These are phyloP conservation scores for Fusarium buharicum DNA, from an alignment of 2,329 filamentous ascomycete genomes.

Conservation along the genomic window DNA sequence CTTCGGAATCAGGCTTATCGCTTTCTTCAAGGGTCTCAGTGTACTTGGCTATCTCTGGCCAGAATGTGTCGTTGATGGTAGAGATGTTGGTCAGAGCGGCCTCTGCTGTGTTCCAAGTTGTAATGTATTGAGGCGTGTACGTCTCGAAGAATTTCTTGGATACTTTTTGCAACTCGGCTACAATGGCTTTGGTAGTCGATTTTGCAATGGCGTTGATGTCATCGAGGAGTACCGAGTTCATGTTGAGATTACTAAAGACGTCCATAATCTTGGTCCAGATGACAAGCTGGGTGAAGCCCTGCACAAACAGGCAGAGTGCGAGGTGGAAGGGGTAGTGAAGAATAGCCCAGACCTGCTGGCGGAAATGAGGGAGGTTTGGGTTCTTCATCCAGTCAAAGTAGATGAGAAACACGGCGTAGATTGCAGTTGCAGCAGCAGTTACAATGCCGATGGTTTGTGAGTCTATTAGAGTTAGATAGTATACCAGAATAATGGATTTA, in stretches of 20 bases:
- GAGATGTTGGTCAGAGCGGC: constrained; percentile 46
- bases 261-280: constrained; percentile 57
- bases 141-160: constrained; percentile 40
- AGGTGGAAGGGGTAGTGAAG: constrained; percentile 73
- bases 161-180: constrained; percentile 27
- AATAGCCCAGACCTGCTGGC: constrained; percentile 68
- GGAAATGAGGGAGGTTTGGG: constrained; percentile 64
- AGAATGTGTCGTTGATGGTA: constrained; percentile 44
- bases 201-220: constrained; percentile 21
- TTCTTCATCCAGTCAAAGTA: constrained; percentile 73
- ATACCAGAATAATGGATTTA: neutral
- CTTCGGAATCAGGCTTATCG: constrained; percentile 5
- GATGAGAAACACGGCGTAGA: constrained; percentile 59
- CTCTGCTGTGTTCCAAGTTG: constrained; percentile 34
- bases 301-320: constrained; percentile 70
- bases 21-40: constrained; percentile 5
- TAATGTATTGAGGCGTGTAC: constrained; percentile 44
- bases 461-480: constrained; percentile 44
- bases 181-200: constrained; percentile 36
- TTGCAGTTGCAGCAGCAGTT: constrained; percentile 52
- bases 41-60: constrained; percentile 35
- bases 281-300: constrained; percentile 69
- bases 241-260: constrained; percentile 37
- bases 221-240: constrained; percentile 19
- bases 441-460: constrained; percentile 54